These are phyloP conservation scores for Arachis hypogaea DNA, from an alignment of 306 rosid genomes.

Conservation along the genomic window DNA sequence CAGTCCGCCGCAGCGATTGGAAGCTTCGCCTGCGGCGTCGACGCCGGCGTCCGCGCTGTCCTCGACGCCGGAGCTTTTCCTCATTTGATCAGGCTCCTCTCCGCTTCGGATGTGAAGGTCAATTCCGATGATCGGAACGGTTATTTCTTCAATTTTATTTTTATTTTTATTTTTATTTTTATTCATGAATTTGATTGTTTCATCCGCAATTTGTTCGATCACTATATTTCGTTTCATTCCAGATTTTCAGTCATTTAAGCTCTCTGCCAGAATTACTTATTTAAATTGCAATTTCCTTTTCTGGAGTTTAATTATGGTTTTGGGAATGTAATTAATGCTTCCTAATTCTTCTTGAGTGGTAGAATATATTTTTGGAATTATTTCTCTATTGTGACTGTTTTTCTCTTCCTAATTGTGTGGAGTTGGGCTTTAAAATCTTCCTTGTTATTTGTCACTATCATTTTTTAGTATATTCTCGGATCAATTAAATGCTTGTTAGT, in stretches of 20 bases:
- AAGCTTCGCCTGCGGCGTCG: slow-evolving; percentile 90
- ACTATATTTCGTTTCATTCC: not conserved
- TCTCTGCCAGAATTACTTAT: slow-evolving; percentile 8
- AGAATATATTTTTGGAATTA: not conserved
- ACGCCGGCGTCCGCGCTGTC: slow-evolving; percentile 83
- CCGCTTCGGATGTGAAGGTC: slow-evolving; percentile 75
- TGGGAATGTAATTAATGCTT: not conserved
- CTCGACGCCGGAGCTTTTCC: slow-evolving; percentile 81
- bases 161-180: not conserved
- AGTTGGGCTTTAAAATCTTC: not conserved
- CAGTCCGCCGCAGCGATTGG: slow-evolving; percentile 92
- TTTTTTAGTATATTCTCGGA: no score
- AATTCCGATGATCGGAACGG: slow-evolving; percentile 26
- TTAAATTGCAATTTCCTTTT: slow-evolving; percentile 7
- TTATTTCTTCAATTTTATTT: not conserved
- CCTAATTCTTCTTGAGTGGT: not conserved
- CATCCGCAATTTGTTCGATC: slow-evolving; percentile 17
- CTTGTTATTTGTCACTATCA: no score
- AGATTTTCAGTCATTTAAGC: not conserved
- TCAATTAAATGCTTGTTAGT: not conserved
- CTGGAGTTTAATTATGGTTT: slow-evolving; percentile 11
- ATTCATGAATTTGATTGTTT: slow-evolving; percentile 7
- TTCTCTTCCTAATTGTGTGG: not conserved
- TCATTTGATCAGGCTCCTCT: slow-evolving; percentile 62
- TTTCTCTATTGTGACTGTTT: not conserved